phyloP scores from a whole-genome alignment of 345 rosid species.

The Cardamine chenopodiifolia region DNA sequence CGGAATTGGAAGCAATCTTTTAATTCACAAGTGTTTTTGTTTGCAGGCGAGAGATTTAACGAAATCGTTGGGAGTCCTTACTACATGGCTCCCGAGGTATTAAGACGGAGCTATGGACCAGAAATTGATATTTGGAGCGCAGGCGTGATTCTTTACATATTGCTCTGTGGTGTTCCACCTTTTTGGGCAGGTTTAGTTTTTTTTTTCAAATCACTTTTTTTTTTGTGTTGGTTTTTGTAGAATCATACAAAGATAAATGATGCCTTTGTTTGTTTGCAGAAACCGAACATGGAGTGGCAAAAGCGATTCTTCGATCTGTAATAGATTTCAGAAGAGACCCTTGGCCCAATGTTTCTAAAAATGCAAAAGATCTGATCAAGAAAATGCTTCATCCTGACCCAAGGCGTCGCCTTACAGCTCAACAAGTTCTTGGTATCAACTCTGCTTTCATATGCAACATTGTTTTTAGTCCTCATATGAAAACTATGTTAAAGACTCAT shows the following conservation, averaged over 20 bases:
- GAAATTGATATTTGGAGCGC: slow-evolving; percentile 97
- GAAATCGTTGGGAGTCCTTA: slow-evolving; percentile 98
- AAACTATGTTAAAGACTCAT: neutral
- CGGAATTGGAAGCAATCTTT: neutral
- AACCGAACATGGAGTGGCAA: slow-evolving; percentile 95
- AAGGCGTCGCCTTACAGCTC: slow-evolving; percentile 75
- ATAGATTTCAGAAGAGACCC: slow-evolving; percentile 89
- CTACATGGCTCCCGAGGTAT: slow-evolving; percentile 97
- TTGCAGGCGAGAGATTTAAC: slow-evolving; percentile 69
- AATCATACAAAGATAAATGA: neutral
- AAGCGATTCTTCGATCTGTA: slow-evolving; percentile 75
- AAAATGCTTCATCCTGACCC: slow-evolving; percentile 95
- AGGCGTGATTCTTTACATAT: slow-evolving; percentile 83
- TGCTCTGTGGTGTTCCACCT: slow-evolving; percentile 92
- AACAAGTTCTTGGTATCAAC: slow-evolving; percentile 80
- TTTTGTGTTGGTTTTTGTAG: neutral
- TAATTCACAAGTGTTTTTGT: neutral
- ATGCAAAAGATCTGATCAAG: slow-evolving; percentile 81
- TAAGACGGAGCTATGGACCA: slow-evolving; percentile 74
- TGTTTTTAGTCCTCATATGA: neutral
- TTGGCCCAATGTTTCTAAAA: slow-evolving; percentile 92
- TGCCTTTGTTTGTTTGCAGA: slow-evolving; percentile 48
- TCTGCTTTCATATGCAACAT: neutral
- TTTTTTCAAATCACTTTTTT: neutral
- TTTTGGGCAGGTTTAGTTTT: slow-evolving; percentile 86